These are phyloP conservation scores for Fraxinus platypoda DNA, from an alignment of 305 asterid species.

Conservation along the genomic window DNA sequence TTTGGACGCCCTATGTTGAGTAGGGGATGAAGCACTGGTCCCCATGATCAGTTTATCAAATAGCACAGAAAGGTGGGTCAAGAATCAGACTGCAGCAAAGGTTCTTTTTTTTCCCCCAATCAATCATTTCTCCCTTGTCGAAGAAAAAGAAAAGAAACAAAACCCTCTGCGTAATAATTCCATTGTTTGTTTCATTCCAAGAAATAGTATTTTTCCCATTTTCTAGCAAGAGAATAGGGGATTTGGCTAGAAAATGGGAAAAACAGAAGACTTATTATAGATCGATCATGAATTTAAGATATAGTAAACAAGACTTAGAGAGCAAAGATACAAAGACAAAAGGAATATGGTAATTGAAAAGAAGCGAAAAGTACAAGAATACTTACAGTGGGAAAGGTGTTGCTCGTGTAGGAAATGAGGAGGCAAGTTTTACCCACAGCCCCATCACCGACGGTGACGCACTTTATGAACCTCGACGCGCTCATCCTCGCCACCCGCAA, in stretches of 20 bases:
- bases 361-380: background rate
- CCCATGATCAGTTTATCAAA: background rate
- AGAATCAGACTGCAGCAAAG: background rate
- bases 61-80: background rate
- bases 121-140: background rate
- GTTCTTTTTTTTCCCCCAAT: background rate
- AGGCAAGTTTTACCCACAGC: conserved; percentile 77
- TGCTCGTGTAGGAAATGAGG: conserved; percentile 72
- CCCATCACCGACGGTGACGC: conserved; percentile 73
- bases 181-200: background rate
- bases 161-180: background rate
- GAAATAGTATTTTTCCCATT: background rate
- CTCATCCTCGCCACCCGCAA: conserved; percentile 53
- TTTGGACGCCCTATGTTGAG: background rate
- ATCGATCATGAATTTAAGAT: background rate
- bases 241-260: background rate
- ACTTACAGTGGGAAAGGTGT: conserved; percentile 68
- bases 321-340: background rate
- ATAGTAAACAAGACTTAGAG: background rate
- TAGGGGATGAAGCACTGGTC: background rate
- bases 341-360: background rate
- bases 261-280: background rate
- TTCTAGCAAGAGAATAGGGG: background rate
- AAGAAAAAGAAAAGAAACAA: background rate
- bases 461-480: conserved; percentile 63